phyloP scores from a whole-genome alignment of 306 rosid species.

The Boehmeria nivea region DNA sequence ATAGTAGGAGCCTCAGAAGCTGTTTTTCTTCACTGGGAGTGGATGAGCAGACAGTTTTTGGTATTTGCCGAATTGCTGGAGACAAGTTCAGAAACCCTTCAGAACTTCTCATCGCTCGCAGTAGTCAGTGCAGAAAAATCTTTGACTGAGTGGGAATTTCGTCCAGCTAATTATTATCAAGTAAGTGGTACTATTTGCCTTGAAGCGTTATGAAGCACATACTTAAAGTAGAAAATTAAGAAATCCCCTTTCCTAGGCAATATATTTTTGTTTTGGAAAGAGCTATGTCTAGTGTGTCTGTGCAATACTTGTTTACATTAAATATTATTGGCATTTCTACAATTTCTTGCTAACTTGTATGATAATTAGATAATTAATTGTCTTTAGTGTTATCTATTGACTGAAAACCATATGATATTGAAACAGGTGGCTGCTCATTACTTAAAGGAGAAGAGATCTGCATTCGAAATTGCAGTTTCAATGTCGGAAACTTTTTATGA shows the following conservation, averaged over 20 bases:
- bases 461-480: slow-evolving; percentile 61
- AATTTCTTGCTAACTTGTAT: too few relatives aligned
- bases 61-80: slow-evolving; percentile 90
- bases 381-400: too few relatives aligned
- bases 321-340: too few relatives aligned
- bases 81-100: slow-evolving; percentile 56
- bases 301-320: too few relatives aligned
- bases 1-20: slow-evolving; percentile 76
- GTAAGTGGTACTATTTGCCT: slow-evolving; percentile 31
- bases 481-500: slow-evolving; percentile 59
- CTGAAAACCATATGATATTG: too few relatives aligned
- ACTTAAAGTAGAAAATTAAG: not conserved
- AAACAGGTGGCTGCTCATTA: slow-evolving; percentile 88
- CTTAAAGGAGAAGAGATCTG: slow-evolving; percentile 76
- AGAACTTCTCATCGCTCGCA: slow-evolving; percentile 42
- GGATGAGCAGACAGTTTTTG: slow-evolving; percentile 94
- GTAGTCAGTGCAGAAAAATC: slow-evolving; percentile 47
- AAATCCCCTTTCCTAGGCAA: not conserved
- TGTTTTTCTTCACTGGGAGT: slow-evolving; percentile 86
- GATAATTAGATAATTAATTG: too few relatives aligned
- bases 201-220: not conserved
- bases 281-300: too few relatives aligned
- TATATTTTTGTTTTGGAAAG: too few relatives aligned
- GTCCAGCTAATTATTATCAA: slow-evolving; percentile 83
- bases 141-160: slow-evolving; percentile 77